Conservation (phyloP, 2,329 filamentous ascomycete genomes). For the Monosporascus sp. region DNA sequence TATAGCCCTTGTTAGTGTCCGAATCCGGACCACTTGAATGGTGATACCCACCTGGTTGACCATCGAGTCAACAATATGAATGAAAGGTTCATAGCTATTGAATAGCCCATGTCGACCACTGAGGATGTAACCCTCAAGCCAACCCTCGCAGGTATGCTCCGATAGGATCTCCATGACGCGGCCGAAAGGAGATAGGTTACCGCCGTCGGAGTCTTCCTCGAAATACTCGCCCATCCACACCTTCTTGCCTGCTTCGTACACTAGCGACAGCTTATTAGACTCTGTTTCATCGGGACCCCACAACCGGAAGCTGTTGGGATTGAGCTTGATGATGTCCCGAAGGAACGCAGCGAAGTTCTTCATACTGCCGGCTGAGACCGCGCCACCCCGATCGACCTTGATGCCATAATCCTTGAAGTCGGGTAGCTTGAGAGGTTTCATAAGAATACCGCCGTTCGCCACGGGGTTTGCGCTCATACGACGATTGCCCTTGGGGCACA, state of each 20-base stretch:
- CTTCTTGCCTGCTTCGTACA: conserved; percentile 72
- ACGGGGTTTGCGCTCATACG: conserved; percentile 77
- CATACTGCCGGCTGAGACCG: conserved; percentile 58
- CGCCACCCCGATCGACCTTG: conserved; percentile 55
- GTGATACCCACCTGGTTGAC: conserved; percentile 57
- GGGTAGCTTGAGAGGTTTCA: conserved; percentile 62
- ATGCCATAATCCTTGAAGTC: conserved; percentile 65
- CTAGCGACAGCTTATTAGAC: conserved; percentile 68
- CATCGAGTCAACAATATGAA: conserved; percentile 80
- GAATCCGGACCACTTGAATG: not conserved
- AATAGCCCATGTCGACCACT: conserved; percentile 70
- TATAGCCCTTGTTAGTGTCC: conserved; percentile 19
- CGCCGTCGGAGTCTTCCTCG: conserved; percentile 68
- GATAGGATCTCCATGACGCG: conserved; percentile 82
- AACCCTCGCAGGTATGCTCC: conserved; percentile 74
- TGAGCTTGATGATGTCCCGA: conserved; percentile 60
- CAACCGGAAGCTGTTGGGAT: conserved; percentile 64
- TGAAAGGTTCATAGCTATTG: conserved; percentile 79
- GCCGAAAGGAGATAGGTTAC: conserved; percentile 62
- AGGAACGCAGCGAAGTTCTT: conserved; percentile 62
- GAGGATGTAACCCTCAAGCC: conserved; percentile 73
- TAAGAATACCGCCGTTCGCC: conserved; percentile 63
- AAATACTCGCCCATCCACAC: conserved; percentile 77
- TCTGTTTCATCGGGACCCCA: conserved; percentile 79
- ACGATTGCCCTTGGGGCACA: conserved; percentile 59